Evolutionary conservation across 2,329 filamentous ascomycete species (phyloP).

Genomic region (Diaporthe citri): DNA sequence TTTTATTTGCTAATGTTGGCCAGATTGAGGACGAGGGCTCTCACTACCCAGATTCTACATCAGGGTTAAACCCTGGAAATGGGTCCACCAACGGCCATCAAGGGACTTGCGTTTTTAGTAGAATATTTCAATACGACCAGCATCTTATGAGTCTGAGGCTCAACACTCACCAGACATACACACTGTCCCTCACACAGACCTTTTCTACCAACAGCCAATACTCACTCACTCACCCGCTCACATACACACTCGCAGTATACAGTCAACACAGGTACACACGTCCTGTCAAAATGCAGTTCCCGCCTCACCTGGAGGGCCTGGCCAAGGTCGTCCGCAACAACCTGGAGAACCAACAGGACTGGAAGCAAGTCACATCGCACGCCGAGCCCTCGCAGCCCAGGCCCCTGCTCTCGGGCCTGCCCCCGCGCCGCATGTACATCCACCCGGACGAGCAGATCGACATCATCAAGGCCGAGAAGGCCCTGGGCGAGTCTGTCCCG

Average conservation of each 20-base stretch:
- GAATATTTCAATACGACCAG: conserved; percentile 16
- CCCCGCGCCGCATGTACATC: conserved; percentile 79
- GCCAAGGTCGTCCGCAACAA: conserved; percentile 76
- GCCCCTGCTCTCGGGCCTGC: conserved; percentile 78
- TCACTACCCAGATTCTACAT: not conserved
- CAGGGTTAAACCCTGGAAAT: not conserved
- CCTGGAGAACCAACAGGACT: conserved; percentile 81
- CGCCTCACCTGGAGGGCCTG: conserved; percentile 54
- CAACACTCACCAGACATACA: not conserved
- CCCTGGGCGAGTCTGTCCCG: conserved; percentile 57
- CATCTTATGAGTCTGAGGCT: not conserved
- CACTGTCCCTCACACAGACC: not conserved
- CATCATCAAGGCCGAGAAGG: conserved; percentile 72
- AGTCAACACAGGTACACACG: not conserved
- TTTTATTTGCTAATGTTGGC: not conserved
- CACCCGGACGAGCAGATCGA: conserved; percentile 87
- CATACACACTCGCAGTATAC: not conserved
- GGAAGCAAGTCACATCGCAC: conserved; percentile 72
- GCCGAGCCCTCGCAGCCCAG: conserved; percentile 64
- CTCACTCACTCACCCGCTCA: too few relatives aligned
- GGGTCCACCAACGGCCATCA: not conserved
- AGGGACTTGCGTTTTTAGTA: not conserved
- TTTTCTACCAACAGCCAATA: not conserved
- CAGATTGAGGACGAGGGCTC: not conserved
- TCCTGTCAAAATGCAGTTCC: conserved; percentile 44